Evolutionary conservation across 1,284 basidiomycete genomes (phyloP).

Genomic region (Rhodotorula mucilaginosa): DNA sequence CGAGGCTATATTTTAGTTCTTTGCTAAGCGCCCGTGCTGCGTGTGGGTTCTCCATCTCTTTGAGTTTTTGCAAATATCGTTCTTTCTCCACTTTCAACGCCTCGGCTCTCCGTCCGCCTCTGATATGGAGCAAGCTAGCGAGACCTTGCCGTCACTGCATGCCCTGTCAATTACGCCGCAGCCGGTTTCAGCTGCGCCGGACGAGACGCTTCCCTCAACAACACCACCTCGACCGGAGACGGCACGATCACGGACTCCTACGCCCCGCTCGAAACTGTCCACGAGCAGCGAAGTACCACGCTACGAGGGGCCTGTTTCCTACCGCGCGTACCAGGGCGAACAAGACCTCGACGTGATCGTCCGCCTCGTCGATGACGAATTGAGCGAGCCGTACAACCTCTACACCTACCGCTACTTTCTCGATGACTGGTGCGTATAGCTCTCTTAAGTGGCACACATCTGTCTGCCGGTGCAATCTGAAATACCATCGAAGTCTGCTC

Average conservation of each 20-base stretch:
- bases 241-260: neutral
- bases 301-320: neutral
- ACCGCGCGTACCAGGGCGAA: slow-evolving; percentile 26
- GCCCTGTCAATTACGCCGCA: neutral
- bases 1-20: too few species aligned
- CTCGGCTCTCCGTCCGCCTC: too few species aligned
- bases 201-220: neutral
- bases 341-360: slow-evolving; percentile 44
- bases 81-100: too few species aligned
- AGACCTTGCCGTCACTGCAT: neutral
- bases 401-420: slow-evolving; percentile 81
- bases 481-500: too few species aligned
- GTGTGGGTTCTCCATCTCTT: too few species aligned
- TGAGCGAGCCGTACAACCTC: slow-evolving; percentile 93
- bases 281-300: neutral
- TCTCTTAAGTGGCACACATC: neutral
- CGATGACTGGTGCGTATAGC: slow-evolving; percentile 70
- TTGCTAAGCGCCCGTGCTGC: too few species aligned
- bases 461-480: too few species aligned
- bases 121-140: neutral
- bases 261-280: neutral
- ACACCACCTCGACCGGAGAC: neutral
- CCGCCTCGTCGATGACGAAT: slow-evolving; percentile 76
- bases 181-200: neutral
- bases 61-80: too few species aligned